Percentiles rank a stretch among this genome's conserved stretches.
Evolutionary conservation across 1,139 yeast genomes (phyloP).

Genomic region (Yamadazyma songkhlaensis): DNA sequence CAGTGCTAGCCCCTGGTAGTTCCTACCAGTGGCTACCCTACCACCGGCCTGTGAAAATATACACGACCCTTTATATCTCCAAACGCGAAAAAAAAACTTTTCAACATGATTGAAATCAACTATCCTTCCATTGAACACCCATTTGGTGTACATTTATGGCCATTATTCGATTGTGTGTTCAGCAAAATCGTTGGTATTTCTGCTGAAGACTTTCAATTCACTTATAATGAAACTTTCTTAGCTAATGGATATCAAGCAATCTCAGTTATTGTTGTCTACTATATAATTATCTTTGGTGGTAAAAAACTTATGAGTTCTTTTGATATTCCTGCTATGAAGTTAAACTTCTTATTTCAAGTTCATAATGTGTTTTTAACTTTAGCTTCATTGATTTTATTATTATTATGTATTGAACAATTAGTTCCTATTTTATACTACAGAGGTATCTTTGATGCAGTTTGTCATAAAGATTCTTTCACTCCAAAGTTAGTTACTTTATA

Average conservation of each 20-base stretch:
- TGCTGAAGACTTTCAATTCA: constrained; percentile 73
- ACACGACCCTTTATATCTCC: neutral
- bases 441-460: constrained; percentile 84
- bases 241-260: constrained; percentile 69
- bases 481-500: constrained; percentile 81
- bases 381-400: constrained; percentile 62
- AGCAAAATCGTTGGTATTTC: constrained; percentile 53
- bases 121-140: constrained; percentile 76
- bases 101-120: constrained; percentile 7
- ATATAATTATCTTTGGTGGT: constrained; percentile 83
- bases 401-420: constrained; percentile 79
- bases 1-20: too few relatives aligned
- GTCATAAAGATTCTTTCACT: constrained; percentile 79
- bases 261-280: constrained; percentile 65
- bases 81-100: constrained; percentile 1
- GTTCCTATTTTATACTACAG: constrained; percentile 73
- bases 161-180: constrained; percentile 65
- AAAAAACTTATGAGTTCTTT: constrained; percentile 43
- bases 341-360: constrained; percentile 57
- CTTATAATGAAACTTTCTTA: constrained; percentile 62
- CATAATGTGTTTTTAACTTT: constrained; percentile 79
- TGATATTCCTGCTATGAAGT: constrained; percentile 62
- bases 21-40: too few relatives aligned
- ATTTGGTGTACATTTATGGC: constrained; percentile 89
- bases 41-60: too few relatives aligned